Conservation (phyloP, 2,329 filamentous ascomycete species). For the Passalora sequoiae region DNA sequence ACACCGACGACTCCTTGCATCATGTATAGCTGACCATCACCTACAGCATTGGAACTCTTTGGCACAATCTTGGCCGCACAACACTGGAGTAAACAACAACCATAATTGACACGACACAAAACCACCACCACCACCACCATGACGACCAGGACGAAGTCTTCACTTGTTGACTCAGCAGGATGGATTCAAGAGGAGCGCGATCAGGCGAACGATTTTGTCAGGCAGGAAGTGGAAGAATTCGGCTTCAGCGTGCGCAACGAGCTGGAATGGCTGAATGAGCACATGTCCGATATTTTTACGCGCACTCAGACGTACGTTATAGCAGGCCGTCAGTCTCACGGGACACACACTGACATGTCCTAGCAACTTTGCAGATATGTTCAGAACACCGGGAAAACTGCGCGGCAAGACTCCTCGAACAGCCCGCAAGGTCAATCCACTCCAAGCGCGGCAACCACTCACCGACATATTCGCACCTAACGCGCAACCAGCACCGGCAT, state of each 20-base stretch:
- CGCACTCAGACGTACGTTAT: slow-evolving; percentile 71
- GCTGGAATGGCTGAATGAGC: slow-evolving; percentile 96
- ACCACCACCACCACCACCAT: slow-evolving; percentile 27
- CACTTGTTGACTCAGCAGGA: slow-evolving; percentile 37
- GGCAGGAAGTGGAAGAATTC: slow-evolving; percentile 87
- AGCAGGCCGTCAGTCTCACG: not conserved
- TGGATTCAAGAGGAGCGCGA: slow-evolving; percentile 85
- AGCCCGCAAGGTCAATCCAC: slow-evolving; percentile 54
- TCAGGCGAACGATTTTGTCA: slow-evolving; percentile 68
- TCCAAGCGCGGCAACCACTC: slow-evolving; percentile 53
- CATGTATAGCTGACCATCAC: slow-evolving; percentile 20
- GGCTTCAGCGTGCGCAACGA: slow-evolving; percentile 88
- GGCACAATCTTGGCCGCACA: slow-evolving; percentile 8
- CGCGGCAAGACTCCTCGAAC: slow-evolving; percentile 76
- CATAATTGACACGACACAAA: slow-evolving; percentile 12
- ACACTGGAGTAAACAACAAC: slow-evolving; percentile 10
- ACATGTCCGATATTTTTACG: slow-evolving; percentile 92
- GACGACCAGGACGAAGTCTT: slow-evolving; percentile 25
- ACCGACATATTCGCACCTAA: slow-evolving; percentile 47
- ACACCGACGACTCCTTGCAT: slow-evolving; percentile 12
- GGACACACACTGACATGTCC: slow-evolving; percentile 26
- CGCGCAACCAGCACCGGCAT: slow-evolving; percentile 46
- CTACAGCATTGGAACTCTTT: slow-evolving; percentile 7
- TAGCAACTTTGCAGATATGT: slow-evolving; percentile 89
- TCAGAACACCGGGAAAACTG: slow-evolving; percentile 85